Evolutionary conservation across 139 green algal species (phyloP), one percentile per base, ranked within the genome.

Genomic region (Haematococcus lacustris): DNA sequence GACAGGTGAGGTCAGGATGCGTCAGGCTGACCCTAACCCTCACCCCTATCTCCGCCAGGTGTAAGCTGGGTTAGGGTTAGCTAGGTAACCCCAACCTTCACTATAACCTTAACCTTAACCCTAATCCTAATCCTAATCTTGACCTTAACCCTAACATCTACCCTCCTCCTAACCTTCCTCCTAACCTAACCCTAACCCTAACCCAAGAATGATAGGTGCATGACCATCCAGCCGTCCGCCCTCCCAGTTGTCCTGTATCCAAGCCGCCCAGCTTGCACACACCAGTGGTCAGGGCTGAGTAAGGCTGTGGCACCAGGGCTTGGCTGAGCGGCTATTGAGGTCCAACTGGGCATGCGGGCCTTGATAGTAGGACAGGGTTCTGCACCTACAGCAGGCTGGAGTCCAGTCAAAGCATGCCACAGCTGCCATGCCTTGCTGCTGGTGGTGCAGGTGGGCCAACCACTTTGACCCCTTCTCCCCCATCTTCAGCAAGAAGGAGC

Each of bases 401-500:
- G 43, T 17, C 9, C 9, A 17, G 43, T 28, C 43, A 28, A 17
- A 17, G 9, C 9, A 17, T 9, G 17, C 9, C 43, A 53, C 9
- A 17, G 43, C 43, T 53, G 9, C 43, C 43, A 53, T 28, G 43
- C 43, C 43, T 9, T 53, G 43, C 9, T 9, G 9, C 9, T 57
- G 4, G 23, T 53, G 51, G 13, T 67, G 65, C 62, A 70, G 83
- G 65, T 88, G 71, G 47, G 89, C 87, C 50, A 93, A 88, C 86
- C 92, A 97, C 79, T 97, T 97, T 67, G 84, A 93, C 79, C 92
- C 92, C 30, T 90, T 70, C 76, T 91, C 86, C 3, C 91, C 91
- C 66, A 94, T 97, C 60, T 97, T 96, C 79, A 88, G 76, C 73
- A 90, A 88, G 71, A 81, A 74, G 32, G 92, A 97, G 84, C 84